phyloP scores from a whole-genome alignment of 768 basidiomycete genomes.

The Cystobasidium onofrii region DNA sequence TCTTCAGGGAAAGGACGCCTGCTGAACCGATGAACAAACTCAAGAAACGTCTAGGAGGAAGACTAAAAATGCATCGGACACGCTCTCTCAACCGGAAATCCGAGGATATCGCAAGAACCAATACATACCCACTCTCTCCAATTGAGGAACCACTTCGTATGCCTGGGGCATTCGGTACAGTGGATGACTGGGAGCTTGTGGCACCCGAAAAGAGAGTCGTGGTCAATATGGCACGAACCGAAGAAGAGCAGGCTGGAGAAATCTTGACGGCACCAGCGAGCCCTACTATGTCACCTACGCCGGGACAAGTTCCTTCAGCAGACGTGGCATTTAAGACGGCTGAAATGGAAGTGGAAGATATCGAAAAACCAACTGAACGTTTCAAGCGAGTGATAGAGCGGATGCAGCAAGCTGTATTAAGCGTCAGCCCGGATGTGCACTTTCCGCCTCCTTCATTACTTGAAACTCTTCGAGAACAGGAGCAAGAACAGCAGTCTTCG shows the following conservation, averaged over 20 bases:
- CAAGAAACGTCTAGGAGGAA: neutral
- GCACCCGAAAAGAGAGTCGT: neutral
- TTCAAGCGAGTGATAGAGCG: slow-evolving; percentile 38
- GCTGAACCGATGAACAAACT: neutral
- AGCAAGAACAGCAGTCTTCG: neutral
- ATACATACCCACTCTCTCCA: neutral
- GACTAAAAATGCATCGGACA: neutral
- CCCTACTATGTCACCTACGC: neutral
- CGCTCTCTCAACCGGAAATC: neutral
- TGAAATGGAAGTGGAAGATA: neutral
- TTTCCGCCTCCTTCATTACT: neutral
- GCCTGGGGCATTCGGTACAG: neutral
- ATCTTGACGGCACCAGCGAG: neutral
- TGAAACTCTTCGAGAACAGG: neutral
- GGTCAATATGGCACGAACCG: neutral
- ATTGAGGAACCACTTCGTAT: neutral
- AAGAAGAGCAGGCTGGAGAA: neutral
- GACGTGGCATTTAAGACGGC: neutral
- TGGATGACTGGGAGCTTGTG: neutral
- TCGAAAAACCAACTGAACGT: slow-evolving; percentile 13
- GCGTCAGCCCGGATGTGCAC: slow-evolving; percentile 31
- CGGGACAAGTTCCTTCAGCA: neutral
- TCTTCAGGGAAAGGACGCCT: neutral
- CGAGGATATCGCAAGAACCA: neutral
- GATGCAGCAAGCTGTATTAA: slow-evolving; percentile 31